phyloP scores from a whole-genome alignment of 768 basidiomycete genomes.

The Trametes cubensis region DNA sequence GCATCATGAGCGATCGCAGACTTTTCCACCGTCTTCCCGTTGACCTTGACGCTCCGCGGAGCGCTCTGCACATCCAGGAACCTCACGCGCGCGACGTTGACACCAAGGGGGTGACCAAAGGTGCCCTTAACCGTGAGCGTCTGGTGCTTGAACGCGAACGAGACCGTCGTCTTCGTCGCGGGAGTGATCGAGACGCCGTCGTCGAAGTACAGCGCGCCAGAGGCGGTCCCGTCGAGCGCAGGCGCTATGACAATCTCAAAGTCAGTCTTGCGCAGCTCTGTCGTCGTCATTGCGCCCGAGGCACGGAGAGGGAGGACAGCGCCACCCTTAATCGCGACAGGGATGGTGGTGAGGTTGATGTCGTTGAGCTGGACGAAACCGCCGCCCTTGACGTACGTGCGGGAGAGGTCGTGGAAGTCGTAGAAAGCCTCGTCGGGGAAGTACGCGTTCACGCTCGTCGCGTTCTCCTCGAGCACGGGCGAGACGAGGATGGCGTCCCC shows the following conservation, averaged over 20 bases:
- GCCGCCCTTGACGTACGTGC: constrained; percentile 51
- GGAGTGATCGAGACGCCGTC: constrained; percentile 57
- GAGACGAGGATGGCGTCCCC: constrained; percentile 69
- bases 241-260: constrained; percentile 70
- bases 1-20: constrained; percentile 40
- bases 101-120: constrained; percentile 35
- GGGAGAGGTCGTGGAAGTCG: constrained; percentile 56
- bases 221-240: constrained; percentile 49
- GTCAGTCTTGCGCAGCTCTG: constrained; percentile 51
- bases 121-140: constrained; percentile 35
- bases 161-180: constrained; percentile 33
- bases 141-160: constrained; percentile 32
- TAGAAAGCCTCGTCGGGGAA: constrained; percentile 69
- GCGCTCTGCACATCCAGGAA: constrained; percentile 35
- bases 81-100: constrained; percentile 39
- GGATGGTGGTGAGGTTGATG: constrained; percentile 59
- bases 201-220: constrained; percentile 61
- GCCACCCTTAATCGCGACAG: constrained; percentile 64
- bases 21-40: constrained; percentile 24
- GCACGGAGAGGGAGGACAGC: constrained; percentile 58
- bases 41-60: constrained; percentile 29
- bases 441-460: constrained; percentile 61
- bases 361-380: constrained; percentile 44
- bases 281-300: constrained; percentile 62
- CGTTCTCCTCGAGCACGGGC: constrained; percentile 63